phyloP scores from a whole-genome alignment of 257 asterid genomes.

The Solanum commersonii region DNA sequence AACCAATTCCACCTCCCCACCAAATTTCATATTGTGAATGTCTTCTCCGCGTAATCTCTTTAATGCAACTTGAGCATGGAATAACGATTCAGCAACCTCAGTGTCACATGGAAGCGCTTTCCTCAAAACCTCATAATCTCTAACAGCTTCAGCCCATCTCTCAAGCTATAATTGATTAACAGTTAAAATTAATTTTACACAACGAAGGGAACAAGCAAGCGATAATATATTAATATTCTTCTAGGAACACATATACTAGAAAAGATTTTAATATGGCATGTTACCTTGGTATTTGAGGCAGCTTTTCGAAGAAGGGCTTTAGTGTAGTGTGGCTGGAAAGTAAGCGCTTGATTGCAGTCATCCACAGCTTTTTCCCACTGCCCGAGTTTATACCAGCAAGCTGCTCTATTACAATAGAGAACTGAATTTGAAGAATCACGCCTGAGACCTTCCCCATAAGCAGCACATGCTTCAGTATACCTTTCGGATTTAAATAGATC shows the following conservation, averaged over 20 bases:
- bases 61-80: conserved; percentile 50
- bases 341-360: conserved; percentile 82
- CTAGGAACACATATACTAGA: neutral
- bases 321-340: conserved; percentile 56
- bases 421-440: conserved; percentile 77
- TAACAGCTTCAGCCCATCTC: conserved; percentile 59
- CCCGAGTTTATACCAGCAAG: conserved; percentile 89
- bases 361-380: conserved; percentile 68
- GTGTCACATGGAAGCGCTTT: conserved; percentile 51
- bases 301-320: conserved; percentile 92
- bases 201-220: neutral
- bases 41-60: conserved; percentile 62
- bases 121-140: conserved; percentile 55
- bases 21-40: conserved; percentile 51
- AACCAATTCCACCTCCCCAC: conserved; percentile 56
- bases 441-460: conserved; percentile 78
- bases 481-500: conserved; percentile 84
- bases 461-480: conserved; percentile 85
- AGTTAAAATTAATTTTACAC: neutral
- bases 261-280: neutral
- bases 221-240: neutral
- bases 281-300: conserved; percentile 75
- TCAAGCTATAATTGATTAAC: conserved; percentile 43
- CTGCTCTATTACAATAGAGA: conserved; percentile 91
- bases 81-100: conserved; percentile 60